A percentile compares a stretch with the other conserved stretches of the same genome.
Conservation (phyloP, 306 rosid genomes). For the Malus sieversii region DNA sequence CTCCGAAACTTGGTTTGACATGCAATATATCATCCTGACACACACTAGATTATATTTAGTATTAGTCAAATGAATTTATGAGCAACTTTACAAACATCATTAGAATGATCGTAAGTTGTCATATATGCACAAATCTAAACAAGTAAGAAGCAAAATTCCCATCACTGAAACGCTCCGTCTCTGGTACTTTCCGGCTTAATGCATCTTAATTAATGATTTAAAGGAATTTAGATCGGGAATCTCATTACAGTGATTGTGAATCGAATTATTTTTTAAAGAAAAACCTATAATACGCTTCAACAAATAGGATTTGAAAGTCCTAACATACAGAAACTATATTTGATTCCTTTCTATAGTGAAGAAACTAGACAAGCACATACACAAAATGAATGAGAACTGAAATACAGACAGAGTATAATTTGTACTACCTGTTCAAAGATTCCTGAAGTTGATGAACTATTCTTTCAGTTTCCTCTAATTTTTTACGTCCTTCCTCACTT, state of each 20-base stretch:
- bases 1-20: slow-evolving; percentile 82
- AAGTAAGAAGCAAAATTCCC: neutral
- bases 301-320: neutral
- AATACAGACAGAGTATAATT: slow-evolving; percentile 17
- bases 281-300: neutral
- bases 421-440: slow-evolving; percentile 75
- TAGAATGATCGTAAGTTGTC: slow-evolving; percentile 8
- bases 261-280: neutral
- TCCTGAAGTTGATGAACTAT: slow-evolving; percentile 77
- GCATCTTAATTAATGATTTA: neutral
- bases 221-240: neutral
- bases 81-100: slow-evolving; percentile 11
- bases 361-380: neutral
- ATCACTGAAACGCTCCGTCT: neutral
- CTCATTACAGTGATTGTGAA: neutral
- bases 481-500: slow-evolving; percentile 50
- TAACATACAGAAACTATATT: neutral
- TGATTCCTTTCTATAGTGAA: neutral
- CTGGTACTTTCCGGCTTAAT: neutral
- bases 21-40: slow-evolving; percentile 89
- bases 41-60: slow-evolving; percentile 67
- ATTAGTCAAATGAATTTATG: slow-evolving; percentile 47
- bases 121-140: slow-evolving; percentile 12
- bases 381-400: neutral
- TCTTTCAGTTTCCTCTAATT: slow-evolving; percentile 64